phyloP scores from a whole-genome alignment of 495 filamentous ascomycete species.

The Talaromyces nanjingensis region DNA sequence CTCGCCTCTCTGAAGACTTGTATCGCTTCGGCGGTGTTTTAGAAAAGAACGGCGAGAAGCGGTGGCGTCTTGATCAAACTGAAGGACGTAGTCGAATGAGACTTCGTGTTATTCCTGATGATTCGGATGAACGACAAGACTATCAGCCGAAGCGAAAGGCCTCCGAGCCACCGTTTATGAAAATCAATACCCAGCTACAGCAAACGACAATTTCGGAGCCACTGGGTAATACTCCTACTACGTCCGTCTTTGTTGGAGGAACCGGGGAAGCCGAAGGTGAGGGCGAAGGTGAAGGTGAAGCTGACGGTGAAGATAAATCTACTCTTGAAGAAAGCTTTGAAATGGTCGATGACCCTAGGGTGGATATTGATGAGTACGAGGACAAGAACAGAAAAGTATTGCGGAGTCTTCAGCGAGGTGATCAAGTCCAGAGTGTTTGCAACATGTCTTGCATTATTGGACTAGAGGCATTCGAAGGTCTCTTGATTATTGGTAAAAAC shows the following conservation, averaged over 20 bases:
- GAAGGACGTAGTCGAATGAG: constrained; percentile 96
- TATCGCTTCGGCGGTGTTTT: constrained; percentile 72
- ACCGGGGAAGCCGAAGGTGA: constrained; percentile 19
- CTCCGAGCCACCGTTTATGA: constrained; percentile 37
- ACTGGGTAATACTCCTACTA: constrained; percentile 29
- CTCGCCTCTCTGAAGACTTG: constrained; percentile 65
- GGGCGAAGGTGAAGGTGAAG: constrained; percentile 26
- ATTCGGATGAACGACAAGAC: constrained; percentile 56
- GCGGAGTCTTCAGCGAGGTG: constrained; percentile 84
- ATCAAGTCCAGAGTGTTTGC: constrained; percentile 88
- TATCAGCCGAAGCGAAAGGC: constrained; percentile 81
- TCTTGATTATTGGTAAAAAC: constrained; percentile 88
- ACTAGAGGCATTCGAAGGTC: constrained; percentile 83
- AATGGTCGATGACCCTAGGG: constrained; percentile 81
- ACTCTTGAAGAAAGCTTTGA: constrained; percentile 83
- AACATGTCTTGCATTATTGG: constrained; percentile 93
- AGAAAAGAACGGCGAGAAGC: constrained; percentile 53
- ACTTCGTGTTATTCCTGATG: constrained; percentile 72
- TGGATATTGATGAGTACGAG: constrained; percentile 79
- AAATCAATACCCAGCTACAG: constrained; percentile 29
- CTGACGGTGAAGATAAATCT: constrained; percentile 35
- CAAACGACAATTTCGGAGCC: constrained; percentile 25
- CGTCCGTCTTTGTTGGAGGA: constrained; percentile 12
- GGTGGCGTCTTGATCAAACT: constrained; percentile 90
- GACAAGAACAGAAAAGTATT: constrained; percentile 98